These are phyloP conservation scores for Penstemon newberryi DNA, from an alignment of 257 asterid genomes.

Conservation along the genomic window DNA sequence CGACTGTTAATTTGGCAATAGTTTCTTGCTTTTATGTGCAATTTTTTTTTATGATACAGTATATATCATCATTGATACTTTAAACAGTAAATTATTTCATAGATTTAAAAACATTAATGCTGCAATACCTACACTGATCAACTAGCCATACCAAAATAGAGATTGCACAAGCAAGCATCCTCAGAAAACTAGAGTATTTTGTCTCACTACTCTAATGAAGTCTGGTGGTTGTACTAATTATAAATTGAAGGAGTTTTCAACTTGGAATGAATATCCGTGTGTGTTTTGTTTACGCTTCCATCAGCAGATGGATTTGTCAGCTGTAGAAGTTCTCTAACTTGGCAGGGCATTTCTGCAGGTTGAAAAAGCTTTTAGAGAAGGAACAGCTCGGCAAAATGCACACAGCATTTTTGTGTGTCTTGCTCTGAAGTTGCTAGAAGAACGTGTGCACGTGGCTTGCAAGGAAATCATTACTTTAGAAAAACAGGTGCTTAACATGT, in stretches of 20 bases:
- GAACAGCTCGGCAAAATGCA: slow-evolving; percentile 99
- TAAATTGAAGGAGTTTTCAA: slow-evolving; percentile 1
- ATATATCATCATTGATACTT: slow-evolving; percentile 7
- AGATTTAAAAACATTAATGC: not conserved
- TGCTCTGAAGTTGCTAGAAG: slow-evolving; percentile 84
- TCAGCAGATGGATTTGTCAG: slow-evolving; percentile 22
- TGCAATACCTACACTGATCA: slow-evolving; percentile 2
- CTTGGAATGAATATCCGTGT: slow-evolving; percentile 7
- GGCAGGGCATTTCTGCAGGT: slow-evolving; percentile 55
- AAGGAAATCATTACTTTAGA: slow-evolving; percentile 90
- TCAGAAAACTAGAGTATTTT: not conserved
- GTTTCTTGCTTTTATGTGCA: not conserved
- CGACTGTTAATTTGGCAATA: not conserved
- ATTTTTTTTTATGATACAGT: not conserved
- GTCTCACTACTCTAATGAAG: slow-evolving; percentile 17
- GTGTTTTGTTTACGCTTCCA: slow-evolving; percentile 9
- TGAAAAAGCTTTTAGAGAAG: slow-evolving; percentile 98
- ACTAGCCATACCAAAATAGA: not conserved
- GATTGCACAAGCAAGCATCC: slow-evolving; percentile 15
- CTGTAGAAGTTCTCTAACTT: slow-evolving; percentile 29
- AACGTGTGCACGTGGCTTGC: slow-evolving; percentile 90
- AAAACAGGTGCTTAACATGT: slow-evolving; percentile 69
- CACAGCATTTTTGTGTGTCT: slow-evolving; percentile 96
- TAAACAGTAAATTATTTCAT: not conserved
- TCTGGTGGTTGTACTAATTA: slow-evolving; percentile 21